Base-by-base conservation (phyloP, 768 basidiomycete species). In the Rhodocollybia butyracea region DNA sequence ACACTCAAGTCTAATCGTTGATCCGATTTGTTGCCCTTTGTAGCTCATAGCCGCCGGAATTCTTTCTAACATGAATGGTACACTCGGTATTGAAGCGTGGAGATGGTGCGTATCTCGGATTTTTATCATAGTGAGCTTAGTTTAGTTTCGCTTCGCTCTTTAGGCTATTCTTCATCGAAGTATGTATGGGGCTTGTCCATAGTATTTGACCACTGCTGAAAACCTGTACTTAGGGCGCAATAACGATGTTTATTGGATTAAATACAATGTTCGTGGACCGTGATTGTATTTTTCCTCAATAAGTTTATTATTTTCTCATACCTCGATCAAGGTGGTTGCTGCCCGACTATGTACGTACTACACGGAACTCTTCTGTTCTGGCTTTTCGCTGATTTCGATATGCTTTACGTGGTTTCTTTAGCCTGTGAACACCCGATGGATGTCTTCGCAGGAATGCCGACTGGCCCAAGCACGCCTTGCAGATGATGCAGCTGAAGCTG, bases 41-140 rank as follows among this genome's bases (percentile, higher is more conserved):
- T 57, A 87, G 82, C 65, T 89, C 6, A 80, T 89, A 62, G 89
- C 87, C 15, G 88, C 88, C n/a, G 88, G 85, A 10, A 86, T 90
- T 52, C 74, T 92, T 15, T 70, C 75, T 1, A 77, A 75, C 39
- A 86, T 90, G 87, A 79, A 91, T 57, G 87, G 85, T 1, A 76
- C 74, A 48, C 71, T 79, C 3, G 88, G 87, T 1, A 83, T 87
- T 39, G 64, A 82, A 29, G 86, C 85, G 10, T 90, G 88, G 88
- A 63, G 84, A 73, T 90, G 83, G 84, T 83, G 57, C 56, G 72
- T 55, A 17, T 19, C 46, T 29, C 46, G 22, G 36, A 30, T 50
- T 17, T n/a, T n/a, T 5, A n/a, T n/a, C 32, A 29, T 11, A 11
- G 22, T 36, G 27, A 27, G 17, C 40, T 50, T 1, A 19, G 45